Evolutionary conservation across 1,139 yeast genomes (phyloP), one percentile per base, ranked within the genome.

Genomic region (Yamadazyma siamensis): DNA sequence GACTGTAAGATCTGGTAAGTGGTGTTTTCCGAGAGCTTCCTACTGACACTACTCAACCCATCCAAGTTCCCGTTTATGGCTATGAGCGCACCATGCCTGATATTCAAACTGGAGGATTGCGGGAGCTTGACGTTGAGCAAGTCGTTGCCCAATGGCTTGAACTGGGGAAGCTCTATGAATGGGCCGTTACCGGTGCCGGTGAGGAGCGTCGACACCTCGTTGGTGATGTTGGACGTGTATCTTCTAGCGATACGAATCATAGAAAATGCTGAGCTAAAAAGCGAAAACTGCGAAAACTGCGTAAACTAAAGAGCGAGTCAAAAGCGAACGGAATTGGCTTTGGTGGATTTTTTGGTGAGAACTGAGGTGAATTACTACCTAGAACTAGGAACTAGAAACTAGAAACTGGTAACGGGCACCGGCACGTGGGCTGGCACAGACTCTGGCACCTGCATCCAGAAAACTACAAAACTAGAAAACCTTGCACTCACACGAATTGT

Each of bases 121-220:
- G 73, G 72, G 25, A 67, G 34, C 14, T 55, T 49, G 11, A 66
- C 54, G 32, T 57, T 61, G 28, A 65, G 43, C n/a, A 63, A 39
- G 23, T 53, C 47, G 9, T 41, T 33, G 4, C 69, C 71, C 1
- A 64, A 29, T 4, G 68, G 59, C 21, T 42, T 43, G 41, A 65
- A 62, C 17, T 43, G 38, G 1, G 71, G 70, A 12, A 60, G 38
- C 32, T 61, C 70, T 11, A 59, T 47, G 34, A 67, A 66, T 10
- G 73, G 73, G 1, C 73, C 73, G 23, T 45, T 46, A 1, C 70
- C 70, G 1, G 67, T 61, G 2, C 49, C 53, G 8, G 40, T 46
- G 2, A 57, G 48, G 13, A 47, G 31, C 15, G 34, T 42, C 9
- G 45, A 25, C 12, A 54, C 26, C 15, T 34, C 41, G 4, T 26